phyloP scores from a whole-genome alignment of 176 grass and related monocot species.

The bread wheat (Triticum aestivum) region IWGSC_CS_RefSeq_v2.1 NC_057806.1:379601761-379602260 shows the following conservation, averaged over 20 bases:
- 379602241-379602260: too few species aligned
- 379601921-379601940: not conserved
- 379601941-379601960: not conserved
- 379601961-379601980: not conserved
- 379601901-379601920: not conserved
- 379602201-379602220: too few species aligned
- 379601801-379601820: too few species aligned
- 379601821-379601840: not conserved
- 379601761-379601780: not conserved
- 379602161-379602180: not conserved
- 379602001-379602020: not conserved
- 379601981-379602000: not conserved
- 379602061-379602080: not conserved
- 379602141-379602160: not conserved
- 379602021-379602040: not conserved
- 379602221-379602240: too few species aligned
- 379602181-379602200: not conserved
- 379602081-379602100: not conserved
- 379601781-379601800: not conserved
- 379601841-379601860: conserved; percentile 19
- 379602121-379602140: not conserved
- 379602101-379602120: not conserved
- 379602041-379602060: not conserved
- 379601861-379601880: conserved; percentile 7
- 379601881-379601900: conserved; percentile 22